Conservation (phyloP, 257 asterid genomes). For the Mitragyna speciosa region DNA sequence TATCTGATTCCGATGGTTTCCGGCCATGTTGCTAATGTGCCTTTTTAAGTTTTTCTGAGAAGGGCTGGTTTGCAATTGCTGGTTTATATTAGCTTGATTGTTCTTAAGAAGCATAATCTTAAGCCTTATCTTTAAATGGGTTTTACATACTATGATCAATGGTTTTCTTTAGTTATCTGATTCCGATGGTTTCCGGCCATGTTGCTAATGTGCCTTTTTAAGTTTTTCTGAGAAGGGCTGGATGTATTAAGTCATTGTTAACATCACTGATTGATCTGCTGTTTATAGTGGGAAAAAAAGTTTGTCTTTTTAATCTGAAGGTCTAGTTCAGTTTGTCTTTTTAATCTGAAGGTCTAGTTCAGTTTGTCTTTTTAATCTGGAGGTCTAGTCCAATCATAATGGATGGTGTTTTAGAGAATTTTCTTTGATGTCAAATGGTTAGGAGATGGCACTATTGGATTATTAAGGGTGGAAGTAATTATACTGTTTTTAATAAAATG, state of each 20-base stretch:
- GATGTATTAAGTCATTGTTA: background rate
- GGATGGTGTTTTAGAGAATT: background rate
- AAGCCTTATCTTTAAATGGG: background rate
- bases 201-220: background rate
- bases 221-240: background rate
- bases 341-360: background rate
- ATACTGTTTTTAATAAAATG: background rate
- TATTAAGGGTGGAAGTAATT: background rate
- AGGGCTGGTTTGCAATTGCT: background rate
- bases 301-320: background rate
- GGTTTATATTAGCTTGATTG: too few relatives aligned
- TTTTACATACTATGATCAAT: background rate
- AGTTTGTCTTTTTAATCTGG: conserved; percentile 1
- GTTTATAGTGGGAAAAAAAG: background rate
- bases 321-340: background rate
- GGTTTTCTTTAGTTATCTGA: background rate
- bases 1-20: background rate
- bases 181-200: background rate
- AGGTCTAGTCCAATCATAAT: background rate
- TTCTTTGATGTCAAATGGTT: background rate
- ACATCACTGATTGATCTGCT: background rate
- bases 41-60: background rate
- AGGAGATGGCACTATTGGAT: background rate
- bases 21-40: background rate
- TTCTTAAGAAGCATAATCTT: background rate